phyloP scores from a whole-genome alignment of 2,329 filamentous ascomycete genomes.

The Dactylellina cionopaga region DNA sequence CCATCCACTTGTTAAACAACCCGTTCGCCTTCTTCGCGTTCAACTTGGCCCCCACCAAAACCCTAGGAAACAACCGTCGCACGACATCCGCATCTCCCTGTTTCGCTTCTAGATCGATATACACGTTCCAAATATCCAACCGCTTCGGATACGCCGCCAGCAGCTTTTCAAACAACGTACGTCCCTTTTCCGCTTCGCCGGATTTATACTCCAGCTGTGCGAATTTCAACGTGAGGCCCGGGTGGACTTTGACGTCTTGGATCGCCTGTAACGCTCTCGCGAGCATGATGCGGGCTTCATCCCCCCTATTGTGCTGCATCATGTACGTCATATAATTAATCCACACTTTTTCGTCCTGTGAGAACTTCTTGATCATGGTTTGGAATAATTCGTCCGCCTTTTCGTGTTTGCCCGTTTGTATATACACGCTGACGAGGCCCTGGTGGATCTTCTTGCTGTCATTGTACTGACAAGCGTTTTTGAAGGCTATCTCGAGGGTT shows the following conservation, averaged over 20 bases:
- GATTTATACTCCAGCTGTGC: constrained; percentile 91
- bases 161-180: constrained; percentile 92
- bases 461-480: constrained; percentile 91
- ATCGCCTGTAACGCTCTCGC: constrained; percentile 86
- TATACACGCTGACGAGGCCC: constrained; percentile 91
- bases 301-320: constrained; percentile 72
- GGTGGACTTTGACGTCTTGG: constrained; percentile 69
- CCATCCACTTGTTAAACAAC: constrained; percentile 91
- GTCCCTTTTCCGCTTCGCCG: constrained; percentile 87
- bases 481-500: constrained; percentile 84
- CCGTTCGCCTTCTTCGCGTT: constrained; percentile 84
- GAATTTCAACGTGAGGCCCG: constrained; percentile 84
- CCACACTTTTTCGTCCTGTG: constrained; percentile 82
- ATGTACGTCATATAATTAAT: constrained; percentile 95
- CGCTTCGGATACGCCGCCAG: constrained; percentile 87
- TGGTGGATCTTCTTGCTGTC: constrained; percentile 90
- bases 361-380: constrained; percentile 85
- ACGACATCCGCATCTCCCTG: constrained; percentile 68
- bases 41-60: constrained; percentile 72
- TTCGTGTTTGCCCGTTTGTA: constrained; percentile 87
- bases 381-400: constrained; percentile 91
- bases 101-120: constrained; percentile 82
- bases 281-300: constrained; percentile 80
- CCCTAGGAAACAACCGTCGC: constrained; percentile 83
- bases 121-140: constrained; percentile 90